Base-by-base conservation (phyloP, 2,329 filamentous ascomycete genomes). In the Fusarium poae region DNA sequence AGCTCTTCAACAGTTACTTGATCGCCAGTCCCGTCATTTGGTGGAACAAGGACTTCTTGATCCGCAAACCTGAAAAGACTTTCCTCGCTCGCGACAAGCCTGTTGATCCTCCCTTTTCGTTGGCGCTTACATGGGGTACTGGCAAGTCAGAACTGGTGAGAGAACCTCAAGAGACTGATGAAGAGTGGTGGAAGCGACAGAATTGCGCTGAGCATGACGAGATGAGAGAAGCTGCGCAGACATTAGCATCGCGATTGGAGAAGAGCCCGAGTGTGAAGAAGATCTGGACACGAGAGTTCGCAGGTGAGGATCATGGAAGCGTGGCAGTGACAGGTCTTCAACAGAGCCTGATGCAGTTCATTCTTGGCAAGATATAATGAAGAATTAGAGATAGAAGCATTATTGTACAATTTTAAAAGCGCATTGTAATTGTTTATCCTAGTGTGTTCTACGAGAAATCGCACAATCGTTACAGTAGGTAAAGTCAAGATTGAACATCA, bases 11-110 rank as follows among this genome's bases (percentile, higher is more conserved):
- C 55, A 79, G 76, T 10, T 83, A 80, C 61, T 77, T 84, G 16
- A 79, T 80, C 2, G 81, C 79, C 7, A 85, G 83, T 29, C 83
- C 83, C 0, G 80, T 79, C 0, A 80, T 84, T 9, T 84, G 79
- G 78, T 86, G 82, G 80, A 84, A 84, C 65, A 69, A 81, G 18
- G 68, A 76, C 1, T 83, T 79, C 53, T 75, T 85, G 18, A 62
- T 81, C 6, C 66, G 68, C 4, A 75, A 79, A 30, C 76, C 76
- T 32, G 68, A 79, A 50, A 40, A 65, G 1, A 30, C 51, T 3
- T 78, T 81, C n/a, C 65, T 72, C 15, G 49, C 62, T 4, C 55
- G 57, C 2, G 49, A 65, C 18, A 52, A 55, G 5, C 52, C 57
- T 0, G 44, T 60, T 20, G 52, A 62, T 5, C 72, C 74, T 5